Conservation (phyloP, 257 asterid genomes). For the Ballota nigra region DNA sequence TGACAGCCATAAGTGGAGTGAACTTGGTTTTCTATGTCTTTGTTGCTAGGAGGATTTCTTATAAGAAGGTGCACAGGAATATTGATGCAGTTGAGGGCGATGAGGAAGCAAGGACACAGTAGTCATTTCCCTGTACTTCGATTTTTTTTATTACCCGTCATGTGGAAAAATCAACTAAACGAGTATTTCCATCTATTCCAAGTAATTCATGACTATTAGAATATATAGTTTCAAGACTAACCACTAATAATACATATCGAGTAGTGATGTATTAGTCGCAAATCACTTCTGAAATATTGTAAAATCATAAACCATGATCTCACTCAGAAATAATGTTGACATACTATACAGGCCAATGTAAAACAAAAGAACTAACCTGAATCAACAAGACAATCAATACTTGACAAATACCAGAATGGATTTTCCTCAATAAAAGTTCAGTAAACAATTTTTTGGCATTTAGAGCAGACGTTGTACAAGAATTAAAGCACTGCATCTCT, state of each 20-base stretch:
- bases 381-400: neutral
- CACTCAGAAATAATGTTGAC: neutral
- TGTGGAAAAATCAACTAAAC: neutral
- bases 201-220: neutral
- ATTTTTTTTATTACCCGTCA: neutral
- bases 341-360: neutral
- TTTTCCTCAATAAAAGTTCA: conserved; percentile 3
- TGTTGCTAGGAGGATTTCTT: neutral
- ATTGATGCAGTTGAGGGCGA: neutral
- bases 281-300: neutral
- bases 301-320: neutral
- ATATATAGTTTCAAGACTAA: neutral
- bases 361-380: neutral
- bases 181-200: neutral
- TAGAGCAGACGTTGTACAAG: neutral
- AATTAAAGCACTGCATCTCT: neutral
- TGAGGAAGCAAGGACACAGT: conserved; percentile 3
- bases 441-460: neutral
- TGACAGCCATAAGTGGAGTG: neutral
- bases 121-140: neutral
- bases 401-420: neutral
- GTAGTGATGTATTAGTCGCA: neutral
- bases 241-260: neutral
- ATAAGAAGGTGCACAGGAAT: neutral
- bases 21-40: conserved; percentile 1